Evolutionary conservation across 2,329 filamentous ascomycete species (phyloP), one percentile per base, ranked within the genome.

Genomic region (Aspergillus ruber): DNA sequence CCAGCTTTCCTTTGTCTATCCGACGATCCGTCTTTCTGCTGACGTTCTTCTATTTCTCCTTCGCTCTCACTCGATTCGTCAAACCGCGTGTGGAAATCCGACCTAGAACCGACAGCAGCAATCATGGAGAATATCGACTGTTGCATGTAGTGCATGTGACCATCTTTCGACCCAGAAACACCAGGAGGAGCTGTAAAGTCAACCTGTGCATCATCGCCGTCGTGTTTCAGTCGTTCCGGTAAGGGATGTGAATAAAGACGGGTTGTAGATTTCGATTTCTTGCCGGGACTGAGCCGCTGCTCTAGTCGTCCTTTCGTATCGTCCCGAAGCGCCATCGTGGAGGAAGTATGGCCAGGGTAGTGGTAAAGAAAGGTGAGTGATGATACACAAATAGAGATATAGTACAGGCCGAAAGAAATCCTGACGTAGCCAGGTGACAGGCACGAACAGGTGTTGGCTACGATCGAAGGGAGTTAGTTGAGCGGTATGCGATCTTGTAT

Each of bases 51-150:
- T 3, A 66, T 68, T 15, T 76, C 76, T n/a, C 71, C 77, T 42
- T 88, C 85, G 54, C 90, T 90, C 57, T 91, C 89, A 57, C 88
- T 93, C 36, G 86, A 90, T 55, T 86, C 85, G 61, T 90, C 86
- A 66, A 93, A 91, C 33, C 86, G 81, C 50, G 86, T 80, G 66
- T 88, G 84, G 62, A 94, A 90, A 68, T 94, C 86, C 44, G 86
- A 84, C 50, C 82, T 83, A 25, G 88, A 90, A 6, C 90, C 88
- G 33, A 89, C 89, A 13, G 89, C 88, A 6, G 90, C 88, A 56
- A 97, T 90, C 70, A 97, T 81, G 46, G 89, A 90, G 66, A 96
- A 95, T 47, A 97, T 84, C 55, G 88, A 94, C 74, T 95, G 90
- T 68, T 95, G 93, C 83, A 95, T 88, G 61, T 90, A 88, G 51